These are phyloP conservation scores for Phaseolus coccineus DNA, from an alignment of 331 rosid genomes.

Conservation along the genomic window DNA sequence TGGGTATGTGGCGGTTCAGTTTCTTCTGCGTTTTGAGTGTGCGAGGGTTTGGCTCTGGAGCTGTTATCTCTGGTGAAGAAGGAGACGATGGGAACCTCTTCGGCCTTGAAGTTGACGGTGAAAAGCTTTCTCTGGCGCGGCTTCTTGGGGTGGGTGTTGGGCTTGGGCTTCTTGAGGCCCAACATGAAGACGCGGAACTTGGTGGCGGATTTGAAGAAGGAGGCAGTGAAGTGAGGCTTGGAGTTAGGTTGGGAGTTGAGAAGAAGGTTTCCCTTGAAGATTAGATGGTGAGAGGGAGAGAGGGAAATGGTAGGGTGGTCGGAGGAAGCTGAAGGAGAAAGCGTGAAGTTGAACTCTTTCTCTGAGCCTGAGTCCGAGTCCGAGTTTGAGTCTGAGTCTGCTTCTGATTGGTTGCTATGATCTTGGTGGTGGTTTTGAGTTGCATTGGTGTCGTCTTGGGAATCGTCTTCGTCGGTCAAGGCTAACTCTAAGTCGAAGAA, in stretches of 20 bases:
- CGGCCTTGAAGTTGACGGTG: slow-evolving; percentile 81
- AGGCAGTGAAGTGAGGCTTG: slow-evolving; percentile 60
- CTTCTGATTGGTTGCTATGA: not conserved
- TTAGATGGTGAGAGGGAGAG: slow-evolving; percentile 64
- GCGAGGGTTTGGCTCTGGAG: slow-evolving; percentile 50
- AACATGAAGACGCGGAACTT: slow-evolving; percentile 77
- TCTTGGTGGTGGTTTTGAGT: slow-evolving; percentile 14
- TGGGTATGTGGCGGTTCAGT: not conserved
- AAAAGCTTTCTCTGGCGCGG: slow-evolving; percentile 57
- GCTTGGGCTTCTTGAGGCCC: slow-evolving; percentile 70
- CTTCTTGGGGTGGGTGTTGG: slow-evolving; percentile 54
- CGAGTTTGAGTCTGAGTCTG: not conserved
- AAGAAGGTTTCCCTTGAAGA: slow-evolving; percentile 61
- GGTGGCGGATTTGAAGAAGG: slow-evolving; percentile 82
- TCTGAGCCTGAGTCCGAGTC: slow-evolving; percentile 34
- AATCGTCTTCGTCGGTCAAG: slow-evolving; percentile 57
- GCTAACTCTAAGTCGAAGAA: slow-evolving; percentile 83
- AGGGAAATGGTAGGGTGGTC: slow-evolving; percentile 56
- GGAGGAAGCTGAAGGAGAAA: slow-evolving; percentile 70
- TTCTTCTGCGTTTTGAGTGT: slow-evolving; percentile 4
- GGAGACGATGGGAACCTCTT: slow-evolving; percentile 78
- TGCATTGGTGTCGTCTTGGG: slow-evolving; percentile 40
- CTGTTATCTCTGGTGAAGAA: slow-evolving; percentile 77
- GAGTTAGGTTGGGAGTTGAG: slow-evolving; percentile 57
- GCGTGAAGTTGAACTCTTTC: slow-evolving; percentile 66